phyloP scores from a whole-genome alignment of 345 rosid species.

The Bruguiera gymnorhiza region DNA sequence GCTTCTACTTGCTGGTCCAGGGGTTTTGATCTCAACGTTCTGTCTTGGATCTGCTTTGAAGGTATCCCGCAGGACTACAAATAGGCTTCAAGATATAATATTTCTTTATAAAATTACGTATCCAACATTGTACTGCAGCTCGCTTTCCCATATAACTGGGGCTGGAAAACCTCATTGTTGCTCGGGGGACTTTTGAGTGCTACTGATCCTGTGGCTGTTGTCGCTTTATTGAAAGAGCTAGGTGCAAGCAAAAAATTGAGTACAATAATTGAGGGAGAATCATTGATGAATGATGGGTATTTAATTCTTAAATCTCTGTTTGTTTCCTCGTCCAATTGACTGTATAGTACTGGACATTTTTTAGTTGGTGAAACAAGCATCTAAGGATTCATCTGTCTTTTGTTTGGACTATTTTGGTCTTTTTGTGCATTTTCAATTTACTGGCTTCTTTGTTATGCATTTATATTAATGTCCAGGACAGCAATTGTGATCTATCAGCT shows the following conservation, averaged over 20 bases:
- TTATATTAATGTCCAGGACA: constrained; percentile 51
- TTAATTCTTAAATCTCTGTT: background rate
- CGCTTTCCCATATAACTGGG: constrained; percentile 82
- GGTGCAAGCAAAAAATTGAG: constrained; percentile 96
- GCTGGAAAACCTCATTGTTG: constrained; percentile 85
- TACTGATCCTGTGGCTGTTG: constrained; percentile 98
- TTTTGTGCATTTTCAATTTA: constrained; percentile 11
- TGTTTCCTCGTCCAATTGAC: background rate
- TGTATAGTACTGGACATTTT: constrained; percentile 2
- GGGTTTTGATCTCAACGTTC: constrained; percentile 81
- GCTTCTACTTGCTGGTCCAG: constrained; percentile 95
- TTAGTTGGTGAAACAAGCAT: constrained; percentile 4
- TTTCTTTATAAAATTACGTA: constrained; percentile 4
- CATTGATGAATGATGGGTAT: constrained; percentile 99
- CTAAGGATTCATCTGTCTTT: background rate
- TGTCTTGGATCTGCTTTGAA: constrained; percentile 71
- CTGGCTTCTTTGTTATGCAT: constrained; percentile 14
- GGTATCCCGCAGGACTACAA: constrained; percentile 38
- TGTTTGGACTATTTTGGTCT: background rate
- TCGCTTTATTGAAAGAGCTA: constrained; percentile 88
- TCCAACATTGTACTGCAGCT: constrained; percentile 45
- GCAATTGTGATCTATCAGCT: constrained; percentile 95
- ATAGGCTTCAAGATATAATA: background rate
- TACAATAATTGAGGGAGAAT: constrained; percentile 96
- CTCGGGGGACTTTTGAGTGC: constrained; percentile 98